A percentile compares a stretch with the other conserved stretches of the same genome.
phyloP scores from a whole-genome alignment of 805 yeast species.

The Debaryomyces hansenii region DNA sequence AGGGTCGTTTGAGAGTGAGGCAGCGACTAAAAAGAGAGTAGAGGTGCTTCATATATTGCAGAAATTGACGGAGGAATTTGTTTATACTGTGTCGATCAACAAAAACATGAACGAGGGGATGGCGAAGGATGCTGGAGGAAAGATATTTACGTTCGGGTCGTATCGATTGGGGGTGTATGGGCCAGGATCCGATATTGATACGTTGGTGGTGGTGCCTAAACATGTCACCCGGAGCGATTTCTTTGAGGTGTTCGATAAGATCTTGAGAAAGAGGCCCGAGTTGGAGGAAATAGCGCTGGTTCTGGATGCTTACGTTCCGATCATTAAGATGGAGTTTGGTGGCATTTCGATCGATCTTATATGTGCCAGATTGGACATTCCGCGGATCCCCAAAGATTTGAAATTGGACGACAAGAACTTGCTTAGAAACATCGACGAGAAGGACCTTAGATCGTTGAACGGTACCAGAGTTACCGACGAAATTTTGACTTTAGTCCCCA shows the following conservation, averaged over 20 bases:
- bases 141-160: constrained; percentile 94
- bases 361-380: constrained; percentile 78
- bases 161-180: constrained; percentile 95
- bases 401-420: constrained; percentile 83
- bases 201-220: constrained; percentile 94
- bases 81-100: constrained; percentile 70
- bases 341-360: constrained; percentile 94
- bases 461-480: constrained; percentile 98
- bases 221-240: constrained; percentile 91
- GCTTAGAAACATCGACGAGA: constrained; percentile 84
- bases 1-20: constrained; percentile 87
- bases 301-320: constrained; percentile 97
- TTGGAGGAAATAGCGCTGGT: constrained; percentile 89
- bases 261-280: constrained; percentile 74
- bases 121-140: constrained; percentile 98
- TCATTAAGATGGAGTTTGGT: constrained; percentile 81
- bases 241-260: constrained; percentile 72
- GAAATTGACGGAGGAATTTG: constrained; percentile 75
- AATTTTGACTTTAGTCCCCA: constrained; percentile 85
- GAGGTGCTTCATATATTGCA: constrained; percentile 74
- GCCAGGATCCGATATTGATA: constrained; percentile 97
- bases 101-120: constrained; percentile 96
- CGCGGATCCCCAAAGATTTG: constrained; percentile 76
- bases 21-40: constrained; percentile 77
- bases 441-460: constrained; percentile 83